Percentiles rank a stretch among this genome's conserved stretches.
Conservation (phyloP, 2,329 filamentous ascomycete species). For the Scytalidium lignicola region DNA sequence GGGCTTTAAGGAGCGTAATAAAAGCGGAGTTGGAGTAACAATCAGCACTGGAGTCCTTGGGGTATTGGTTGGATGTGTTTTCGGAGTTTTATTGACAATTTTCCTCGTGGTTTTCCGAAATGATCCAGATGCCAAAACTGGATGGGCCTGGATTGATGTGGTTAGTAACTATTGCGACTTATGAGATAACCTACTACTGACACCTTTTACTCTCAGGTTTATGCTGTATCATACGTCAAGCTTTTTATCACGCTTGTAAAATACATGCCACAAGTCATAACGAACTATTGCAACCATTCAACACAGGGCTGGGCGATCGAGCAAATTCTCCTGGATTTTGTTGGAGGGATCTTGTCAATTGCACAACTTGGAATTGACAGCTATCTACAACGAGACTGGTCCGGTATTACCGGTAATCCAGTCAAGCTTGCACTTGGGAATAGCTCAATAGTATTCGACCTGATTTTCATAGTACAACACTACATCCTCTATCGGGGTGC, state of each 20-base stretch:
- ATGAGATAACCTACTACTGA: not conserved
- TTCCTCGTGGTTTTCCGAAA: slow-evolving; percentile 36
- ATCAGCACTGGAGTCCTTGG: slow-evolving; percentile 59
- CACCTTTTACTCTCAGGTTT: slow-evolving; percentile 30
- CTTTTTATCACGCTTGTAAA: slow-evolving; percentile 84
- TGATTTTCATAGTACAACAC: slow-evolving; percentile 84
- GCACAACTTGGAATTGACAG: slow-evolving; percentile 81
- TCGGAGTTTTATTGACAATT: slow-evolving; percentile 46
- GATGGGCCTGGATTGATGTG: slow-evolving; percentile 60
- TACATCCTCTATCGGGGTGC: slow-evolving; percentile 66
- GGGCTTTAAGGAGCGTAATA: slow-evolving; percentile 61
- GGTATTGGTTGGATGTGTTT: slow-evolving; percentile 63
- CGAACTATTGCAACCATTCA: slow-evolving; percentile 80
- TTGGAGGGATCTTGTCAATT: slow-evolving; percentile 76
- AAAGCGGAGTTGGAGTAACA: slow-evolving; percentile 44
- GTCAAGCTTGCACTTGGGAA: slow-evolving; percentile 86
- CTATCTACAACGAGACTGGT: slow-evolving; percentile 80
- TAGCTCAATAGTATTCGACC: slow-evolving; percentile 79
- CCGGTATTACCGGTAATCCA: slow-evolving; percentile 83
- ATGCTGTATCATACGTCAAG: slow-evolving; percentile 81
- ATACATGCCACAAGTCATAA: slow-evolving; percentile 80
- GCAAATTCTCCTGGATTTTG: slow-evolving; percentile 78
- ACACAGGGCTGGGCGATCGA: slow-evolving; percentile 84
- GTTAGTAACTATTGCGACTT: slow-evolving; percentile 19
- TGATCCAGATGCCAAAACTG: slow-evolving; percentile 34